Evolutionary conservation across 2,329 filamentous ascomycete species (phyloP), one percentile per base, ranked within the genome.

Genomic region (Colletotrichum incanum): DNA sequence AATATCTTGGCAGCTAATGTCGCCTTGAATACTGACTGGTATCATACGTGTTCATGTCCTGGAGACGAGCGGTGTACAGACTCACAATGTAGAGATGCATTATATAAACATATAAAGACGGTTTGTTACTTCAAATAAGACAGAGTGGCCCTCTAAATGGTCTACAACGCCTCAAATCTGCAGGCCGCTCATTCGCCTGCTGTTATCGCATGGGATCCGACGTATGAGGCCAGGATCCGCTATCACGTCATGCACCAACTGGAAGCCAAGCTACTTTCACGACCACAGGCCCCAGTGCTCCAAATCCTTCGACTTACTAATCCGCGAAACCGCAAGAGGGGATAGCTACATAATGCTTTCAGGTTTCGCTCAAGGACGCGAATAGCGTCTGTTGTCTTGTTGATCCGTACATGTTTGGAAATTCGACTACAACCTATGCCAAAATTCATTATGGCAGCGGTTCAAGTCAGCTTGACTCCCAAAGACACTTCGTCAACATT

Each of bases 211-310:
- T 45, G 20, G 14, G 23, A 26, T 31, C 43, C 34, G 14, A 47
- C 26, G 16, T 49, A 47, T 65, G n/a, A 41, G 45, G 59, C 41
- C 18, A n/a, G 26, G 47, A 37, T 55, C 47, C 34, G 64, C 64
- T 26, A 66, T 66, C 64, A 66, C 64, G 64, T 55, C 50, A 67
- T 61, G 47, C 37, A 26, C 9, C 50, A 37, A 34, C 6, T 43
- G 11, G 52, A 58, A 47, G 9, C 37, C 39, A 56, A 54, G 34
- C 14, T 26, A n/a, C 9, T 41, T 28, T 50, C 3, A 12, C 26
- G 11, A 12, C 31, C 50, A 14, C 20, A 50, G 41, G 9, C 23
- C 26, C 41, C 14, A n/a, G 11, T 37, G 34, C 34, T 9, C 34
- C 34, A n/a, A 26, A 26, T 47, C 5, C 11, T 16, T 47, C 20